These are phyloP conservation scores for Aspergillus texensis DNA, from an alignment of 2,329 filamentous ascomycete genomes.

Conservation along the genomic window DNA sequence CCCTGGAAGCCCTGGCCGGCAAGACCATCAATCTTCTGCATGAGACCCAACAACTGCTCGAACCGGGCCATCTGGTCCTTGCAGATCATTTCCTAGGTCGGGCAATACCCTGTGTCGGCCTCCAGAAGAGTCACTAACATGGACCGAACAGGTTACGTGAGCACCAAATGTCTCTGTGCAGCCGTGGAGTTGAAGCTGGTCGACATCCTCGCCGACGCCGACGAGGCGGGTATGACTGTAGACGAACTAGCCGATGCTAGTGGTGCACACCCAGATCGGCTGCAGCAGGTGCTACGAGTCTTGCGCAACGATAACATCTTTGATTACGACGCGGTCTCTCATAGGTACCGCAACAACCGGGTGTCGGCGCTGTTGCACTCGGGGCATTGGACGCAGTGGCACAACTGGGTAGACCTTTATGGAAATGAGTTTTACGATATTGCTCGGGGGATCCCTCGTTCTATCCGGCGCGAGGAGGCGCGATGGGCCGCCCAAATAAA, in stretches of 20 bases:
- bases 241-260: slow-evolving; percentile 23
- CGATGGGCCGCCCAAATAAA: slow-evolving; percentile 43
- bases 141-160: slow-evolving; percentile 9
- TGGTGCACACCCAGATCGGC: not conserved
- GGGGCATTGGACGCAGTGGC: slow-evolving; percentile 51
- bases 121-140: not conserved
- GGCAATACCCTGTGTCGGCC: not conserved
- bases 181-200: slow-evolving; percentile 28
- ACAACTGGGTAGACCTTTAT: slow-evolving; percentile 48
- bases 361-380: slow-evolving; percentile 36
- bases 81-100: slow-evolving; percentile 31
- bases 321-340: not conserved
- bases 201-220: too few species aligned
- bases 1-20: not conserved
- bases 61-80: slow-evolving; percentile 27
- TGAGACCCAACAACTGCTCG: slow-evolving; percentile 16
- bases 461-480: too few species aligned
- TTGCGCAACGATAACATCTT: slow-evolving; percentile 8
- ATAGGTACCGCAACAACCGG: slow-evolving; percentile 37
- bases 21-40: not conserved
- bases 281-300: slow-evolving; percentile 5
- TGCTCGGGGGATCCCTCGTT: slow-evolving; percentile 36
- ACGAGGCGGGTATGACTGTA: slow-evolving; percentile 13
- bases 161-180: slow-evolving; percentile 20
- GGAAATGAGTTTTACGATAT: slow-evolving; percentile 51